Base-by-base conservation (phyloP, 495 filamentous ascomycete species). In the Trichocladium antarcticum region DNA sequence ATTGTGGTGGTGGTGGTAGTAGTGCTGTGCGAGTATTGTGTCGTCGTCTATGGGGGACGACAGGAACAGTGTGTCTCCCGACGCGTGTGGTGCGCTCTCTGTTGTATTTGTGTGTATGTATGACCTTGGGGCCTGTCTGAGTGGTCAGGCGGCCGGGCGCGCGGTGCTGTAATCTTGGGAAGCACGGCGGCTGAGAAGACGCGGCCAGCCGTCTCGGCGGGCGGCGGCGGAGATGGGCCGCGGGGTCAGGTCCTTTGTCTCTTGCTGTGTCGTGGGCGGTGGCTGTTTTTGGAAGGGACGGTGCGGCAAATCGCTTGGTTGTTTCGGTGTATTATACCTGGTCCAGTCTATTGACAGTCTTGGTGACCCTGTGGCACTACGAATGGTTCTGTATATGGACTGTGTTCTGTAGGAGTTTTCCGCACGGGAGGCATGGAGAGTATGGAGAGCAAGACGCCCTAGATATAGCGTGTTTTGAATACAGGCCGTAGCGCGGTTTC, bases 151-250 rank as follows among this genome's bases (percentile, higher is more conserved):
- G 21, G 31, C 11, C 35, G 19, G 36, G 8, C 20, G 37, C 2
- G 24, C 3, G 5, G 2, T 48, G 6, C 16, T 40, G 28, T 37
- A 48, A 5, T 35, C 24, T 19, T 31, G 28, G 37, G 31, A 16
- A 2, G 45, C 6, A 21, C 1, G 20, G 38, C 34, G 47, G 37
- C 37, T 7, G 14, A 49, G 38, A n/a, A 7, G 0, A 42, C 17
- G 47, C 37, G 38, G 38, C 29, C 37, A 36, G 47, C 47, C 47
- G 47, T 49, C 38, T 42, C 37, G 47, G 29, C 38, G 47, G 44
- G 47, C 47, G 47, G 47, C 15, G 42, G 47, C 47, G 29, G 38
- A 42, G 29, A 36, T 42, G 29, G 15, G 38, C 2, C 36, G 9
- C 16, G 6, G 47, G 47, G 29, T 5, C 9, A 29, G 47, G 38